Evolutionary conservation across 2,329 filamentous ascomycete genomes (phyloP), one percentile per base, ranked within the genome.

Genomic region (Neonectria faginata): DNA sequence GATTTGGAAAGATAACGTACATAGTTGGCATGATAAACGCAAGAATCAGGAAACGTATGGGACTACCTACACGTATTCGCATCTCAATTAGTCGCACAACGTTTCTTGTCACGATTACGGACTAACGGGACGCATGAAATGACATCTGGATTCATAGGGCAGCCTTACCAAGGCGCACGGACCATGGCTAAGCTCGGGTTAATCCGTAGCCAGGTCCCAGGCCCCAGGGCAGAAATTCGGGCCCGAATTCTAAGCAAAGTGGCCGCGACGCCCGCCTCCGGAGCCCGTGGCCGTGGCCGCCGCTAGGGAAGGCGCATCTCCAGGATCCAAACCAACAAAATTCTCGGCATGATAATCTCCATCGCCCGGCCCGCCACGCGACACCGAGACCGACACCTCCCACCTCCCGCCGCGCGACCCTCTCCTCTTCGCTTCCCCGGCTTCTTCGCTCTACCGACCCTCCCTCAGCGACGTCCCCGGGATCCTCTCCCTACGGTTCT

Each of bases 291-390:
- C 33, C 48, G n/a, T 36, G 33, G 27, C 14, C 44, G 36, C 39
- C n/a, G 33, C 42, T 27, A 64, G 45, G 52, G 52, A 39, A 39
- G 57, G 62, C 52, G 57, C 62, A 64, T 61, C 41, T 53, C 47
- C 45, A 41, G 14, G 27, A 45, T 22, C 25, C 20, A 60, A 57
- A 61, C 62, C 57, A 53, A 41, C 62, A 61, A 64, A 64, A 47
- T 61, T 64, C 57, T 60, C 56, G 56, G 51, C 61, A 64, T 64
- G 31, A 47, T 51, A 44, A 51, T 64, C 61, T 57, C 56, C 61
- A 56, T 44, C 45, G 22, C 29, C 57, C 57, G 60, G 56, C 42
- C 61, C 44, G 56, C 51, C 61, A 59, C 61, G 56, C 61, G 61
- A 64, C 61, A 52, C 60, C 55, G 44, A 29, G 20, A 27, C 45